A percentile compares a stretch with the other conserved stretches of the same genome.
These are phyloP conservation scores for Macrotyloma uniflorum DNA, from an alignment of 306 rosid species.

Conservation along the genomic window DNA sequence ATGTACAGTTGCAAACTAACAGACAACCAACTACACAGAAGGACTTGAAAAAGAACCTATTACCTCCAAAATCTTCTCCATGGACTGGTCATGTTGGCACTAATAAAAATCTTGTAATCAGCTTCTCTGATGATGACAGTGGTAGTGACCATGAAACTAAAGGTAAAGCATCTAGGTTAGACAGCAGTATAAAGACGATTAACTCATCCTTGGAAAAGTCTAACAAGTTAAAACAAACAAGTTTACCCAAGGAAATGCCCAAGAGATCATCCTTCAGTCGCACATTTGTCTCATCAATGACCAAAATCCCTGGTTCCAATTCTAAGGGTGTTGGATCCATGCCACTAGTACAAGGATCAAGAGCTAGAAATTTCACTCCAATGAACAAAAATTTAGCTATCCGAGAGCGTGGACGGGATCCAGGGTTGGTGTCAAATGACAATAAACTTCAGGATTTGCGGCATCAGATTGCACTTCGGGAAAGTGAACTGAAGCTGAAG, in stretches of 20 bases:
- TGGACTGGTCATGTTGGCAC: constrained; percentile 56
- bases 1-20: constrained; percentile 42
- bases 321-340: constrained; percentile 55
- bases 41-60: constrained; percentile 50
- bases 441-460: constrained; percentile 89
- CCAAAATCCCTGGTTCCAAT: constrained; percentile 49
- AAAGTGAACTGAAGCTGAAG: constrained; percentile 80
- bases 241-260: constrained; percentile 55
- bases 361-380: constrained; percentile 51
- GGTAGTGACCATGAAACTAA: constrained; percentile 78
- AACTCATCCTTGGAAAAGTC: constrained; percentile 51
- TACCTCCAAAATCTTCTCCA: constrained; percentile 52
- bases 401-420: constrained; percentile 58
- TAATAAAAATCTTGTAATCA: constrained; percentile 77
- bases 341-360: constrained; percentile 58
- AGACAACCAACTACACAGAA: constrained; percentile 51
- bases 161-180: constrained; percentile 43
- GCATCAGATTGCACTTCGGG: constrained; percentile 89
- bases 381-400: constrained; percentile 46
- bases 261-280: constrained; percentile 53
- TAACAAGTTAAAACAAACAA: constrained; percentile 48
- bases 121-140: constrained; percentile 95
- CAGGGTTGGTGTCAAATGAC: constrained; percentile 50
- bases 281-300: constrained; percentile 48
- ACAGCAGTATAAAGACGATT: constrained; percentile 50